Base-by-base conservation (phyloP, 2,329 filamentous ascomycete genomes). In the Botrytis pseudocinerea region DNA sequence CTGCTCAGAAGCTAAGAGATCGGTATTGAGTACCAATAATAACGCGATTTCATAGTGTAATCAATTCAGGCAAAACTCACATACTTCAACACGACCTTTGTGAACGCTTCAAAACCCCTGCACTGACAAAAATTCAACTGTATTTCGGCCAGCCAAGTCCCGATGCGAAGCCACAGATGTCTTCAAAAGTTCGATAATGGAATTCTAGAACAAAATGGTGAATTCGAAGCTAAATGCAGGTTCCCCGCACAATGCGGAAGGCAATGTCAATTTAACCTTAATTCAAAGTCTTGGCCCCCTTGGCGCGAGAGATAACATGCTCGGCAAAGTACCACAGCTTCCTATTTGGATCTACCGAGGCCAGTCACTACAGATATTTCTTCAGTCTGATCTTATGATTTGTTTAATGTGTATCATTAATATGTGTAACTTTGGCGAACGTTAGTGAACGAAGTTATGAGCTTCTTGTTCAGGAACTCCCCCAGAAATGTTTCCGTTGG, bases 261-360 rank as follows among this genome's bases (percentile, higher is more conserved):
- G 69, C 35, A 71, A 57, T 57, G 69, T 66, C 46, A 42, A 66
- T 44, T 65, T 71, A 71, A 71, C 60, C 60, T 57, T 71, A 65
- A 40, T 71, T 59, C n/a, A 57, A 64, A 18, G 22, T 32, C 69
- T 71, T 71, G 69, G 69, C 46, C 25, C 28, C 46, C 69, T 71
- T 71, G 60, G 69, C 69, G 28, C 61, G 12, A 40, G 16, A 65
- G 60, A 71, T 71, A 71, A 57, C 59, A 71, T 65, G n/a, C 69
- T 71, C 69, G 60, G 69, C 69, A 66, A 65, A 54, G 7, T 25
- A 35, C 7, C 35, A 9, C 44, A 66, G 35, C 69, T 71, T 71
- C 69, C 69, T 71, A 54, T 51, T 57, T 54, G 38, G 69, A 71
- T 25, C 59, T 54, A n/a, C 59, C 44, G 69, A 71, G 44, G 46